phyloP scores from a whole-genome alignment of 2,329 filamentous ascomycete genomes.

The Grosmannia clavigera region DNA sequence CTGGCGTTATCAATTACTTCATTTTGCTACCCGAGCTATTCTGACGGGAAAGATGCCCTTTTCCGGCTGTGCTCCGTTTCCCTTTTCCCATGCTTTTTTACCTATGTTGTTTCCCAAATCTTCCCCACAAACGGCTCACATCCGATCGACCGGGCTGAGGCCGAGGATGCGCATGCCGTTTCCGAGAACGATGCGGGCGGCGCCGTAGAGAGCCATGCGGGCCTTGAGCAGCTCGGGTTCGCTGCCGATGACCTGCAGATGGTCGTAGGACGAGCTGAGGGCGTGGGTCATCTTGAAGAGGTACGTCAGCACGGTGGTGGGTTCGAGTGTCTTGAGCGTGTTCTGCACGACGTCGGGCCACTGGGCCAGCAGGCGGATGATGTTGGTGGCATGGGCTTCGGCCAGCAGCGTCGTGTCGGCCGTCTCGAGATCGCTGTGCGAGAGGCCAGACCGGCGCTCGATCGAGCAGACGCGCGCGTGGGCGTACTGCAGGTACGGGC shows the following conservation, averaged over 20 bases:
- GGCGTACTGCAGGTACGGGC: constrained; percentile 75
- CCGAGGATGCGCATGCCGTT: constrained; percentile 79
- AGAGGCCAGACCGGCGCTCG: constrained; percentile 41
- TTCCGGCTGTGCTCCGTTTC: neutral
- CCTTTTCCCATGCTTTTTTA: neutral
- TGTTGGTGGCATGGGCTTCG: constrained; percentile 59
- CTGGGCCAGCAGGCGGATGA: constrained; percentile 64
- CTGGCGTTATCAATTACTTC: neutral
- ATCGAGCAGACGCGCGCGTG: constrained; percentile 61
- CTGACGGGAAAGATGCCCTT: neutral
- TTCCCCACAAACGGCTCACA: constrained; percentile 4
- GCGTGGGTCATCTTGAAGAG: constrained; percentile 80
- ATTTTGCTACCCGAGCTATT: neutral
- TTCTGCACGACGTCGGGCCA: constrained; percentile 80
- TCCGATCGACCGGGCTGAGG: constrained; percentile 60
- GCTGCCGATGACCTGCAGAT: constrained; percentile 69
- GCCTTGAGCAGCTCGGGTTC: constrained; percentile 59
- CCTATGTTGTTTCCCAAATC: neutral
- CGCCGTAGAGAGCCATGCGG: constrained; percentile 66
- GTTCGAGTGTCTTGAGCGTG: constrained; percentile 70
- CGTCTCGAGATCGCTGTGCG: constrained; percentile 42
- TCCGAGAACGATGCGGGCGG: constrained; percentile 60
- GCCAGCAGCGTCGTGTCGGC: constrained; percentile 57
- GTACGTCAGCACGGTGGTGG: constrained; percentile 44
- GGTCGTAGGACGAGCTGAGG: constrained; percentile 69